A percentile compares a stretch with the other conserved stretches of the same genome.
Evolutionary conservation across 202 grass and related monocot genomes (phyloP).

Genomic region (Panicum hallii): DNA sequence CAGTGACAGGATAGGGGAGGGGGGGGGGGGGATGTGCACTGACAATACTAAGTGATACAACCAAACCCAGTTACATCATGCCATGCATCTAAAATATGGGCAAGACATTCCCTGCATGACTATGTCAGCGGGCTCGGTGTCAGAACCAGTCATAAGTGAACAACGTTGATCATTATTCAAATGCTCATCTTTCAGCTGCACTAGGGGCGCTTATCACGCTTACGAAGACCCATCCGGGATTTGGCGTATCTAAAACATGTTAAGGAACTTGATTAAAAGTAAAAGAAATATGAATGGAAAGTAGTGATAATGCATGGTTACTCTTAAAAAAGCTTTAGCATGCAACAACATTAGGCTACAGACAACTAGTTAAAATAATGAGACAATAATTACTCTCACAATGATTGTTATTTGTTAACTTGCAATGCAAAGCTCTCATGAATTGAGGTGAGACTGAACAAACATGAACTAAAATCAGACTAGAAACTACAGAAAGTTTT

Average conservation of each 20-base stretch:
- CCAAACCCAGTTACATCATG: slow-evolving; percentile 34
- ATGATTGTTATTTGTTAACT: not conserved
- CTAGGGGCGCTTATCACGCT: slow-evolving; percentile 53
- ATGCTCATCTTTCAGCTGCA: slow-evolving; percentile 37
- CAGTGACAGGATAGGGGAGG: not conserved
- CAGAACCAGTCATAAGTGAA: not conserved
- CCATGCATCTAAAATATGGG: not conserved
- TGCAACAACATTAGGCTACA: not conserved
- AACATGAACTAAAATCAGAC: slow-evolving; percentile 9
- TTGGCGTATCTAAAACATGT: slow-evolving; percentile 84
- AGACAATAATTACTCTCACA: not conserved
- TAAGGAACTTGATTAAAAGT: slow-evolving; percentile 40
- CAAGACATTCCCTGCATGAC: slow-evolving; percentile 31
- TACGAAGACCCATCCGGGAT: slow-evolving; percentile 90
- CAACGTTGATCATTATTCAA: not conserved
- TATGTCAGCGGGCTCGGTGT: not conserved
- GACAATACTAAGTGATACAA: not conserved
- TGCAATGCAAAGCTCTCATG: not conserved
- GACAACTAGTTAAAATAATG: not conserved
- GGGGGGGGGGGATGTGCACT: not conserved
- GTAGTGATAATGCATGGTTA: not conserved
- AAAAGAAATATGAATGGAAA: not conserved
- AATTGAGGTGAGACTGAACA: not conserved
- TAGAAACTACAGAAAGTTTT: not conserved
- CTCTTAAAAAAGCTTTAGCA: not conserved